These are phyloP conservation scores for Monosporascus sp. DNA, from an alignment of 2,329 filamentous ascomycete species.

Conservation along the genomic window DNA sequence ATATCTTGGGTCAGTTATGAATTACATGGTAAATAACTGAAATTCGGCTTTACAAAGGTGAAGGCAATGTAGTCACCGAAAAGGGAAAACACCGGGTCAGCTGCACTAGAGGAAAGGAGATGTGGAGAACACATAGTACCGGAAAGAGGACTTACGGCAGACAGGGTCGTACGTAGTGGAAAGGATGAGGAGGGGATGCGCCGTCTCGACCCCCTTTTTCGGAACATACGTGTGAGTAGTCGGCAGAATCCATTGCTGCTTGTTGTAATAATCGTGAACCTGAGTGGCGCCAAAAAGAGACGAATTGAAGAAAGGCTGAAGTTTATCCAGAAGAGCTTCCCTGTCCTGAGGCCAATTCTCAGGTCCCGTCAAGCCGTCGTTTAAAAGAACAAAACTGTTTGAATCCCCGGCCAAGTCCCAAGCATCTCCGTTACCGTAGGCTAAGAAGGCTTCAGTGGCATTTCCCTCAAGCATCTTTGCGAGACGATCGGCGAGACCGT, in stretches of 20 bases:
- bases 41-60: too few relatives aligned
- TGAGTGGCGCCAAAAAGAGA: conserved; percentile 25
- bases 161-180: conserved; percentile 54
- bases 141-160: conserved; percentile 30
- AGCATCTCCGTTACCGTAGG: conserved; percentile 22
- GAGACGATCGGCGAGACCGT: conserved; percentile 29
- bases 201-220: conserved; percentile 30
- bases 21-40: neutral
- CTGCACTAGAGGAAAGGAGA: too few relatives aligned
- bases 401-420: conserved; percentile 21
- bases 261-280: conserved; percentile 20
- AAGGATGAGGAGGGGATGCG: conserved; percentile 48
- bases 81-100: too few relatives aligned
- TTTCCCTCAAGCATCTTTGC: conserved; percentile 33
- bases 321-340: conserved; percentile 26
- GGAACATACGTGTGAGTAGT: conserved; percentile 25
- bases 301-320: conserved; percentile 28
- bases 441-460: conserved; percentile 31
- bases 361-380: conserved; percentile 26
- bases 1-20: conserved; percentile 2
- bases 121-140: conserved; percentile 2
- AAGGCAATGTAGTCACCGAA: too few relatives aligned
- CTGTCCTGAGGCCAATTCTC: conserved; percentile 30
- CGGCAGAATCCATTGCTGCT: conserved; percentile 26
- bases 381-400: conserved; percentile 22